A percentile compares a stretch with the other conserved stretches of the same genome.
Evolutionary conservation across 371 early-diverging fungal species (phyloP).

Genomic region (Lichtheimia hyalospora): DNA sequence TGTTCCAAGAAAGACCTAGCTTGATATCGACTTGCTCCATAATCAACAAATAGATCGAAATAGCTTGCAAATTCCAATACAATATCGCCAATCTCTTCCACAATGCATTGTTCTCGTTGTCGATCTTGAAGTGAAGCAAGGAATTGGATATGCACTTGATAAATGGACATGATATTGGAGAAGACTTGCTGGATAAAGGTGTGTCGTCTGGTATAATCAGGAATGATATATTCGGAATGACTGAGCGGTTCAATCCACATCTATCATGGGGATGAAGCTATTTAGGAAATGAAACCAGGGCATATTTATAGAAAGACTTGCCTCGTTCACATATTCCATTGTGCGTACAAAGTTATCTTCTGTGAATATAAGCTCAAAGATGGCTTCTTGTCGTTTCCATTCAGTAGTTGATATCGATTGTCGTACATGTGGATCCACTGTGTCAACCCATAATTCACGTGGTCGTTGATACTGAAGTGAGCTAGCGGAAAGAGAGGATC

Average conservation of each 20-base stretch:
- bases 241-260: constrained; percentile 75
- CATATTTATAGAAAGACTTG: constrained; percentile 6
- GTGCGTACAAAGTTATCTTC: constrained; percentile 91
- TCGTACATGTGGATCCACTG: constrained; percentile 14
- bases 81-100: constrained; percentile 85
- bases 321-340: constrained; percentile 38
- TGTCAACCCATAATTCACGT: constrained; percentile 15
- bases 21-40: constrained; percentile 85
- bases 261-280: constrained; percentile 8
- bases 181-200: constrained; percentile 80
- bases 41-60: constrained; percentile 80
- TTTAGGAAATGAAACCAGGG: background rate
- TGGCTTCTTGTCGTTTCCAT: constrained; percentile 87
- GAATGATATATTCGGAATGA: constrained; percentile 59
- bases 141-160: constrained; percentile 68
- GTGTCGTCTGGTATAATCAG: constrained; percentile 49
- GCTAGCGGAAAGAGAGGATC: constrained; percentile 1
- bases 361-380: constrained; percentile 88
- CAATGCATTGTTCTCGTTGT: constrained; percentile 71
- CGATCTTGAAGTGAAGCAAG: constrained; percentile 64
- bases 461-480: constrained; percentile 6
- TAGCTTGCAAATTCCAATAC: constrained; percentile 66
- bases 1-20: constrained; percentile 77
- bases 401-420: constrained; percentile 44
- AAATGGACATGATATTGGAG: constrained; percentile 75